These are phyloP conservation scores for Lachnellula cervina DNA, from an alignment of 2,329 filamentous ascomycete species.

Conservation along the genomic window DNA sequence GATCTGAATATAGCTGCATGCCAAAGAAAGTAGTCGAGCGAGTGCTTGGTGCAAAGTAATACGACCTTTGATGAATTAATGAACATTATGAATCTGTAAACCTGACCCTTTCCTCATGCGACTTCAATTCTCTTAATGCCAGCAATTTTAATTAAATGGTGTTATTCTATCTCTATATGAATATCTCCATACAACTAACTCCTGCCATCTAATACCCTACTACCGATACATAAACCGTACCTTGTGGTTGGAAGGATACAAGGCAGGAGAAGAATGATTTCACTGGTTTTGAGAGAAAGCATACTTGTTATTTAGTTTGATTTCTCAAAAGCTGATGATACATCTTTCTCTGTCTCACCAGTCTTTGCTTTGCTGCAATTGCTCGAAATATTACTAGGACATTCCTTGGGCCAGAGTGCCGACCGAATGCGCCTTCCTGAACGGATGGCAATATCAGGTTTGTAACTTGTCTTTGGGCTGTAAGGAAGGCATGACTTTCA, in stretches of 20 bases:
- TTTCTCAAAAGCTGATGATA: slow-evolving; percentile 21
- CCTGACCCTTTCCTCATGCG: neutral
- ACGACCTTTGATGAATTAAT: neutral
- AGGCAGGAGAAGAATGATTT: slow-evolving; percentile 59
- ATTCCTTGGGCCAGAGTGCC: no score
- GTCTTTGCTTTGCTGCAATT: no score
- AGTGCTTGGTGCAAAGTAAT: slow-evolving; percentile 42
- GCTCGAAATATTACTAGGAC: no score
- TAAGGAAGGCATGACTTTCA: no score
- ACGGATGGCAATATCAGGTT: no score
- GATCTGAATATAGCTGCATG: slow-evolving; percentile 52
- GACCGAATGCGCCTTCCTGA: no score
- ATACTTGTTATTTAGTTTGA: slow-evolving; percentile 10
- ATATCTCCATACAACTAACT: no score
- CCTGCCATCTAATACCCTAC: slow-evolving; percentile 69
- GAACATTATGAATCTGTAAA: neutral
- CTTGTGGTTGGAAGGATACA: slow-evolving; percentile 62
- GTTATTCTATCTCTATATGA: no score
- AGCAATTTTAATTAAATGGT: neutral
- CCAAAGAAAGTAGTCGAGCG: slow-evolving; percentile 62
- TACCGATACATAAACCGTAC: slow-evolving; percentile 32
- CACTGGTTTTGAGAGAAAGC: slow-evolving; percentile 34
- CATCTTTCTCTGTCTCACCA: neutral
- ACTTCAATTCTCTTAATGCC: neutral
- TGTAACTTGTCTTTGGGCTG: no score